Evolutionary conservation across 768 basidiomycete species (phyloP), one percentile per base, ranked within the genome.

Genomic region (Mycena leptocephala): DNA sequence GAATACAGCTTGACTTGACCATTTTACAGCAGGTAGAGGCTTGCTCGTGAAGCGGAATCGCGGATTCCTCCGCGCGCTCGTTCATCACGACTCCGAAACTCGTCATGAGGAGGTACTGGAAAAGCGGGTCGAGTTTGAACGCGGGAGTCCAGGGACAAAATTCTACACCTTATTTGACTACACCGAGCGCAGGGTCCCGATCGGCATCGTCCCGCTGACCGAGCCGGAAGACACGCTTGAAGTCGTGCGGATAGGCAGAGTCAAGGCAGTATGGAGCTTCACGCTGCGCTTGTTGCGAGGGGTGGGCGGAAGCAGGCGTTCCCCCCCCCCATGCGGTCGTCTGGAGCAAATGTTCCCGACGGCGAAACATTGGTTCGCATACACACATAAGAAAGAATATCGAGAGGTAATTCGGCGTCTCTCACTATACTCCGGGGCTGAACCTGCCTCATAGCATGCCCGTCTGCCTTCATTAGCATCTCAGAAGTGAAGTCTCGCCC

Each of bases 151-250:
- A 64, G 41, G 37, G 24, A 64, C 41, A 41, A 46, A 64, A 64
- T 46, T 64, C 8, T 61, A 37, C 58, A 64, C 37, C n/a, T 64
- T 64, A 46, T 64, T 64, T 41, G 62, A 46, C 39, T 64, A 46
- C 28, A 65, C 63, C 63, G 63, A 65, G 63, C 63, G 63, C 48
- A n/a, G 28, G 16, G 63, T 65, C 63, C 63, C 63, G 63, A 65
- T 65, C 63, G 10, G 4, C 22, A 33, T 65, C 63, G 28, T 65
- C 43, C 63, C 43, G 32, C 63, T 51, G 28, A 48, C 46, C 20
- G 37, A 62, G 37, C 35, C 39, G 26, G 37, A 62, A 39, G 63
- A 65, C 63, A 65, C 43, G 30, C 63, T 65, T 24, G 63, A 65
- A 48, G 63, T 65, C 41, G 63, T 33, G 24, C 46, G 28, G 63